A percentile compares a stretch with the other conserved stretches of the same genome.
Conservation (phyloP, 2,329 filamentous ascomycete genomes). For the Cytospora paraplurivora region DNA sequence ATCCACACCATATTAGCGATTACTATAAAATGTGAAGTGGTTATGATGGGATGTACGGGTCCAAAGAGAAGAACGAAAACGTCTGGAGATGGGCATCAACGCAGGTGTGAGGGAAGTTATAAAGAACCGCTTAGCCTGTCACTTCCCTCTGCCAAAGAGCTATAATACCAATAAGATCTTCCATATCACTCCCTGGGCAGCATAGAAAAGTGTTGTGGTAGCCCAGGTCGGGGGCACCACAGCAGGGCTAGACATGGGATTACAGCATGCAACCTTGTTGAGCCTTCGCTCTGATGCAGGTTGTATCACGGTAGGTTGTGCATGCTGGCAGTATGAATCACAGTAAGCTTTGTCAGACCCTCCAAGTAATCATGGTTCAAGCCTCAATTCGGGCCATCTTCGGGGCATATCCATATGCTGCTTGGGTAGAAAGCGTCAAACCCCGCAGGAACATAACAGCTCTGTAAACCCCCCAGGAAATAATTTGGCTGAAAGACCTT, state of each 20-base stretch:
- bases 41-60: not conserved
- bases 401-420: not conserved
- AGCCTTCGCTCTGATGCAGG: not conserved
- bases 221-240: not conserved
- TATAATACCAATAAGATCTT: not conserved
- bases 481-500: no score
- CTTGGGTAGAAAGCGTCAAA: not conserved
- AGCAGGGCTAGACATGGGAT: slow-evolving; percentile 2
- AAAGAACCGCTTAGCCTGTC: not conserved
- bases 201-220: not conserved
- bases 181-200: not conserved
- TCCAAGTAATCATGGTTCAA: not conserved
- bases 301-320: not conserved
- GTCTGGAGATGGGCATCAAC: not conserved
- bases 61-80: not conserved
- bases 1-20: not conserved
- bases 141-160: not conserved
- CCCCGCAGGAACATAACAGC: not conserved
- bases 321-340: not conserved
- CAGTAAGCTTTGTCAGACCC: not conserved
- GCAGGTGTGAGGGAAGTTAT: not conserved
- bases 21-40: not conserved
- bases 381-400: not conserved
- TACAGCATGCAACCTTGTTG: not conserved
- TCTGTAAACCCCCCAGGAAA: no score